A percentile compares a stretch with the other conserved stretches of the same genome.
These are phyloP conservation scores for Cryphonectria nitschkei DNA, from an alignment of 2,329 filamentous ascomycete species.

Conservation along the genomic window DNA sequence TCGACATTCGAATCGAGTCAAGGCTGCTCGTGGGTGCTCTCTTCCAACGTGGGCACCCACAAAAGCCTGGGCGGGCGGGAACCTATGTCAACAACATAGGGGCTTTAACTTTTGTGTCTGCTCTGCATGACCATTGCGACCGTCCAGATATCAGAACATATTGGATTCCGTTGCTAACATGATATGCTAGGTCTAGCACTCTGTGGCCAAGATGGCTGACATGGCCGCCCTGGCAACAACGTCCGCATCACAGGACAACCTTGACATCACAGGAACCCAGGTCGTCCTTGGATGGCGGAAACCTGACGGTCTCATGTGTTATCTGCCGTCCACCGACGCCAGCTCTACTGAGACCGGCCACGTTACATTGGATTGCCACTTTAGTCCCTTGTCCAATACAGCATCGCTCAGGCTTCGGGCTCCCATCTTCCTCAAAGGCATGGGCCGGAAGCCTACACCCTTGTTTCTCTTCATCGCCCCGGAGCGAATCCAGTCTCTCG, in stretches of 20 bases:
- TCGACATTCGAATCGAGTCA: conserved; percentile 7
- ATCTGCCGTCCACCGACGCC: background rate
- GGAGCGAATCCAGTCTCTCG: conserved; percentile 17
- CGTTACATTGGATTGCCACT: conserved; percentile 12
- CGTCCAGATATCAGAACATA: background rate
- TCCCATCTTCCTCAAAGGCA: conserved; percentile 13
- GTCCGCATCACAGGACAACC: background rate
- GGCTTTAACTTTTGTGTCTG: conserved; percentile 1
- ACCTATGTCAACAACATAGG: conserved; percentile 12
- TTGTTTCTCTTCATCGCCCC: conserved; percentile 17
- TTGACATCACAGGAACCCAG: conserved; percentile 8
- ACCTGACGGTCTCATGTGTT: conserved; percentile 4
- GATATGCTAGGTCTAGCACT: background rate
- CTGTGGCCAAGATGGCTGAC: background rate
- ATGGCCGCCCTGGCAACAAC: conserved; percentile 7
- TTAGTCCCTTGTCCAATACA: conserved; percentile 8
- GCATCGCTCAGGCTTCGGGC: conserved; percentile 14
- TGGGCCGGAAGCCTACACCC: conserved; percentile 8
- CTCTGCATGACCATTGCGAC: background rate
- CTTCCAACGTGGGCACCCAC: background rate
- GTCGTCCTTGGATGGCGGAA: conserved; percentile 9
- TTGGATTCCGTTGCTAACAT: background rate
- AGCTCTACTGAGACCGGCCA: background rate
- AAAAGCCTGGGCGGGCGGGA: conserved; percentile 24
- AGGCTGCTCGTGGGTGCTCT: conserved; percentile 17